Evolutionary conservation across 495 filamentous ascomycete genomes (phyloP).

Genomic region (Darksidea phi): DNA sequence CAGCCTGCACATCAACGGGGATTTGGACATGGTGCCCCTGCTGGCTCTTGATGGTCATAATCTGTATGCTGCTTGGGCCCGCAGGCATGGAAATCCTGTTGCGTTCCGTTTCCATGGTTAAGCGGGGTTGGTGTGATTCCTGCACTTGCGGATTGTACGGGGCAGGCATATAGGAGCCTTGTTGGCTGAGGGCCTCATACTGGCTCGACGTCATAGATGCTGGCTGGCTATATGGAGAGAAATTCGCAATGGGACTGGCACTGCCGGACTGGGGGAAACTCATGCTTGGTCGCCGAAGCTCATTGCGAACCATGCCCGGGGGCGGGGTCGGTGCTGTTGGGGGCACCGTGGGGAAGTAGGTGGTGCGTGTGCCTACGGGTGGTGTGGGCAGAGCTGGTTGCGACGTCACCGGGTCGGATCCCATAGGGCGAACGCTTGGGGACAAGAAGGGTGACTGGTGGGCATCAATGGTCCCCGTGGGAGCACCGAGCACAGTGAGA

Average conservation of each 20-base stretch:
- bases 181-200: slow-evolving; percentile 24
- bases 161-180: slow-evolving; percentile 17
- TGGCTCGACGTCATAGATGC: slow-evolving; percentile 27
- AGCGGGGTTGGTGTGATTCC: slow-evolving; percentile 18
- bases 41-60: slow-evolving; percentile 44
- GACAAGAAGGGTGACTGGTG: slow-evolving; percentile 41
- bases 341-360: slow-evolving; percentile 27
- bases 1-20: slow-evolving; percentile 47
- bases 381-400: slow-evolving; percentile 40
- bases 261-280: slow-evolving; percentile 33
- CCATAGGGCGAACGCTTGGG: slow-evolving; percentile 29
- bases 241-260: slow-evolving; percentile 34
- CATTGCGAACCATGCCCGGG: slow-evolving; percentile 3
- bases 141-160: slow-evolving; percentile 1
- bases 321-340: slow-evolving; percentile 33
- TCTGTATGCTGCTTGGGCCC: slow-evolving; percentile 43
- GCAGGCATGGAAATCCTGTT: slow-evolving; percentile 41
- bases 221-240: slow-evolving; percentile 33
- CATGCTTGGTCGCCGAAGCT: slow-evolving; percentile 22
- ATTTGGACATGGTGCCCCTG: slow-evolving; percentile 42
- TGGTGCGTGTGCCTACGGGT: slow-evolving; percentile 23
- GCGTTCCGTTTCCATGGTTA: slow-evolving; percentile 34
- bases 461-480: slow-evolving; percentile 40
- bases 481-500: slow-evolving; percentile 30
- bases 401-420: slow-evolving; percentile 34